A percentile compares a stretch with the other conserved stretches of the same genome.
Conservation (phyloP, 306 rosid species). For the Cucurbita maxima region DNA sequence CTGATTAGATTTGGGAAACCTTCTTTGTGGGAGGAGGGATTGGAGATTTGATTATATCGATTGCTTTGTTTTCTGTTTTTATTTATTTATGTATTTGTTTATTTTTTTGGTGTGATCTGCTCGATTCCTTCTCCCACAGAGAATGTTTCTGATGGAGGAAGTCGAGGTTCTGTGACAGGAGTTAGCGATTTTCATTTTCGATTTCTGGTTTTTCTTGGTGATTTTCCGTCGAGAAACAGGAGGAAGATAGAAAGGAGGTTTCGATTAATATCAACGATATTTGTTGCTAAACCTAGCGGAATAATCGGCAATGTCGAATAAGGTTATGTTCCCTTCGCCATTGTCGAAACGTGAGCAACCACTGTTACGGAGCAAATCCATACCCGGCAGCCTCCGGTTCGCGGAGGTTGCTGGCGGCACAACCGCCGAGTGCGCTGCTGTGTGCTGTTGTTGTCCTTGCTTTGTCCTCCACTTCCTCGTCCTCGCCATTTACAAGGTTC, state of each 20-base stretch:
- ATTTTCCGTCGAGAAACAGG: not conserved
- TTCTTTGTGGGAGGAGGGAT: not conserved
- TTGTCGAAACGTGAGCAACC: constrained; percentile 22
- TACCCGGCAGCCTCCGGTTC: constrained; percentile 5
- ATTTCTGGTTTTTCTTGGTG: not conserved
- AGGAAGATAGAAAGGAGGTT: not conserved
- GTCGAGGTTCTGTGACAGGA: not conserved
- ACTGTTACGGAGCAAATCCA: constrained; percentile 12
- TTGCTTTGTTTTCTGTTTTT: too few relatives aligned
- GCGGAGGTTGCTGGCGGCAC: constrained; percentile 72
- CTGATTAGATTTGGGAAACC: not conserved
- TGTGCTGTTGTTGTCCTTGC: constrained; percentile 70
- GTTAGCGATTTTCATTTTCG: not conserved
- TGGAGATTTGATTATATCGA: not conserved
- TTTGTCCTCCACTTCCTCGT: constrained; percentile 30
- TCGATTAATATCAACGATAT: not conserved
- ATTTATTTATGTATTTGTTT: not conserved
- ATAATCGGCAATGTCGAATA: constrained; percentile 17
- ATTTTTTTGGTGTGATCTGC: not conserved
- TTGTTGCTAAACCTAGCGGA: not conserved
- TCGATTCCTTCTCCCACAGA: not conserved
- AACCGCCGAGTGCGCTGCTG: constrained; percentile 75
- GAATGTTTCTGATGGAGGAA: not conserved
- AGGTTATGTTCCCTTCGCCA: constrained; percentile 9
- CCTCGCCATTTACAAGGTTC: constrained; percentile 58